These are phyloP conservation scores for Scedosporium apiospermum DNA, from an alignment of 2,329 filamentous ascomycete species.

Conservation along the genomic window DNA sequence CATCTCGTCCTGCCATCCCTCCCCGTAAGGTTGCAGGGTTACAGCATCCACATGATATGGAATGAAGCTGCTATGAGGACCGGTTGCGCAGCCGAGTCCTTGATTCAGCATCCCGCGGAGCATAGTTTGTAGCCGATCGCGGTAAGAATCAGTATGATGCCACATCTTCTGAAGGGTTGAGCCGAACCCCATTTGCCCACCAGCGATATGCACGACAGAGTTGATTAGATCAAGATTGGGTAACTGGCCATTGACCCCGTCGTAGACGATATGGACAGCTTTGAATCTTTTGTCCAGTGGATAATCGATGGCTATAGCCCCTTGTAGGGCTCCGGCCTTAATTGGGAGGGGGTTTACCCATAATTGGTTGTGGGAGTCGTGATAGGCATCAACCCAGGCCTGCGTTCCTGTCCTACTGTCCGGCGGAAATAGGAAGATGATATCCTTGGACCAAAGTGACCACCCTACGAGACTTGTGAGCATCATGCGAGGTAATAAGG, in stretches of 20 bases:
- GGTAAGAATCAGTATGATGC: constrained; percentile 71
- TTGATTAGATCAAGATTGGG: constrained; percentile 96
- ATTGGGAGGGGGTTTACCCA: constrained; percentile 68
- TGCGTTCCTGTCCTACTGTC: constrained; percentile 87
- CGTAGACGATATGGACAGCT: constrained; percentile 83
- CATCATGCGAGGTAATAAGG: not conserved
- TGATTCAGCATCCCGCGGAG: constrained; percentile 88
- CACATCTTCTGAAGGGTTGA: constrained; percentile 81
- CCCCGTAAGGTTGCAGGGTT: constrained; percentile 79
- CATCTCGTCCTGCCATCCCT: constrained; percentile 98
- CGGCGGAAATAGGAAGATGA: constrained; percentile 80
- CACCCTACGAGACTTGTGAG: constrained; percentile 47
- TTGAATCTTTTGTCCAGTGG: constrained; percentile 78
- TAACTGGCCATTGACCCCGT: constrained; percentile 89
- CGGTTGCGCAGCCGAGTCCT: constrained; percentile 77
- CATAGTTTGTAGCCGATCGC: constrained; percentile 77
- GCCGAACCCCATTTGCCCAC: constrained; percentile 83
- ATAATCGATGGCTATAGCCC: constrained; percentile 88
- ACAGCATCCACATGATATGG: constrained; percentile 96
- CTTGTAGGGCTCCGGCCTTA: constrained; percentile 89
- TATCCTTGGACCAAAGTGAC: constrained; percentile 98
- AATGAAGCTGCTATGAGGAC: constrained; percentile 91
- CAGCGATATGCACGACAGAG: constrained; percentile 78
- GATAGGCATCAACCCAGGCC: constrained; percentile 96
- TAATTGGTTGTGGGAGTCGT: constrained; percentile 70